Evolutionary conservation across 352 stramenopile species (phyloP), one percentile per base, ranked within the genome.

Genomic region (Globisporangium emineosum): DNA sequence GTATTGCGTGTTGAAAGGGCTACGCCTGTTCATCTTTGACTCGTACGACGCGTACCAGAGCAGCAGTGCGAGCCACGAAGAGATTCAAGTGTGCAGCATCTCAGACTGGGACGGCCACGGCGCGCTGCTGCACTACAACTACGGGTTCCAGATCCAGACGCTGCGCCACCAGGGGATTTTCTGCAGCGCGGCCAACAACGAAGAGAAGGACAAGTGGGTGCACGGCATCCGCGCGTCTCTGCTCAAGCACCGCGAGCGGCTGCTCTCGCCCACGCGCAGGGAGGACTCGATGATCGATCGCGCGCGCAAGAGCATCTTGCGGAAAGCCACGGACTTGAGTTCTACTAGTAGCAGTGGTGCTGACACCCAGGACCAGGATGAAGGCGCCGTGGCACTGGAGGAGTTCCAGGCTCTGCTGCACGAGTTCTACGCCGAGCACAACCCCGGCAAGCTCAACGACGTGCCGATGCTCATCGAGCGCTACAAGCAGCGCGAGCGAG

Each of bases 121-220:
- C 9, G 61, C 78, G 13, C 51, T 91, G 33, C 67, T 92, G 56
- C 79, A 88, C 54, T 93, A 93, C 69, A 71, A 84, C 19, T 74
- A 93, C 60, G 79, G 77, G 1, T 93, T 93, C 37, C 64, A 88
- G 40, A 64, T 93, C n/a, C 78, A 90, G 47, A 88, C 80, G 0
- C 68, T 78, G 27, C 61, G 63, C 13, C 82, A 88, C 47, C 40
- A 78, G 33, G 72, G 70, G n/a, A 77, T 91, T 35, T 80, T 80
- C 30, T 93, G 83, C 60, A 93, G 85, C 58, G 81, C 81, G 0
- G 71, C 81, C 5, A 90, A 66, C 62, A 71, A 76, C 3, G 65
- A 77, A 1, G 85, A 93, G 54, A 90, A 88, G 52, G 75, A 72
- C 47, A 86, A 83, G 30, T 92, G 85, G 85, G 58, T 87, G 7